Conservation (phyloP, 2,329 filamentous ascomycete genomes). For the Cladophialophora carrionii region DNA sequence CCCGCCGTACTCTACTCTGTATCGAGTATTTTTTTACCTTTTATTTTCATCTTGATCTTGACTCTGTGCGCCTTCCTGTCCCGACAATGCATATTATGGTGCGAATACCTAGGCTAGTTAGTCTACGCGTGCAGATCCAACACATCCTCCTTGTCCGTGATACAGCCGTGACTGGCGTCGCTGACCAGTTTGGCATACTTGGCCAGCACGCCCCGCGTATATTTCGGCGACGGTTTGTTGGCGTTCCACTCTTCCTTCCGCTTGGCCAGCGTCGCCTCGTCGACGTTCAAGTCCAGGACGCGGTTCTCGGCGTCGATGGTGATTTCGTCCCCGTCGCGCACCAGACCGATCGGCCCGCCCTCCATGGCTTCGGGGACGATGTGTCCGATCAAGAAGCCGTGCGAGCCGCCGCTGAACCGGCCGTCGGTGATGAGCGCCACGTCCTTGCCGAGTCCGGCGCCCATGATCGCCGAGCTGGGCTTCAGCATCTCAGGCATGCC, state of each 20-base stretch:
- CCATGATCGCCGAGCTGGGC: conserved; percentile 73
- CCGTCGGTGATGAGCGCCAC: conserved; percentile 74
- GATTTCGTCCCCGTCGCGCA: conserved; percentile 78
- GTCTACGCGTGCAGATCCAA: conserved; percentile 24
- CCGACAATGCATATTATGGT: too few species aligned
- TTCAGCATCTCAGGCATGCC: conserved; percentile 79
- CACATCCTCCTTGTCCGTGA: conserved; percentile 47
- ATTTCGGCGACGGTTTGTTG: conserved; percentile 59
- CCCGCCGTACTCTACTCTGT: too few species aligned
- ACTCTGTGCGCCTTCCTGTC: too few species aligned
- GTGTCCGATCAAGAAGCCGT: conserved; percentile 86
- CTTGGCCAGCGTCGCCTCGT: conserved; percentile 64
- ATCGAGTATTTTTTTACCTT: too few species aligned
- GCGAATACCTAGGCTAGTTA: too few species aligned
- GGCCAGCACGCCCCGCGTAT: conserved; percentile 66
- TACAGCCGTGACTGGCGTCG: conserved; percentile 54
- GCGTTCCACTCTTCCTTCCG: conserved; percentile 64
- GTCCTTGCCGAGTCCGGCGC: conserved; percentile 69
- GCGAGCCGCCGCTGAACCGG: conserved; percentile 77
- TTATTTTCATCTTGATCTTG: too few species aligned
- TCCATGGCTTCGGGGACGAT: conserved; percentile 86
- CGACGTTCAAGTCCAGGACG: conserved; percentile 66
- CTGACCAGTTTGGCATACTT: conserved; percentile 65
- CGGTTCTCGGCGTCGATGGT: conserved; percentile 79
- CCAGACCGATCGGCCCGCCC: conserved; percentile 80